These are phyloP conservation scores for Ilyonectria mors-panacis DNA, from an alignment of 2,329 filamentous ascomycete species.

Conservation along the genomic window DNA sequence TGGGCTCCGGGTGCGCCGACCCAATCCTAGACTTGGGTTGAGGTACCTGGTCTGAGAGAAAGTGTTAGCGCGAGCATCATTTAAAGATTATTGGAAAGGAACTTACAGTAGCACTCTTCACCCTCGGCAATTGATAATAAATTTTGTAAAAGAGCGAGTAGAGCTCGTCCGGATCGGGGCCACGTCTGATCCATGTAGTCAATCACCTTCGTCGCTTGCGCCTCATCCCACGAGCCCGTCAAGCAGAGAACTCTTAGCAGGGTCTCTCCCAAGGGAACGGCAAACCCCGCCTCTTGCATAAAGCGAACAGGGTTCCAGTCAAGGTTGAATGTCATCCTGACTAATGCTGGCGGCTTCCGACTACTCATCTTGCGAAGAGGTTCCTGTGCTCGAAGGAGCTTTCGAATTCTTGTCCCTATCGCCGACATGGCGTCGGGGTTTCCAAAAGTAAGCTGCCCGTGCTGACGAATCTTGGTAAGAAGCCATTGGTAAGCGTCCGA, in stretches of 20 bases:
- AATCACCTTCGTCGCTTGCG: neutral
- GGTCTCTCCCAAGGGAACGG: neutral
- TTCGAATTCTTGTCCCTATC: neutral
- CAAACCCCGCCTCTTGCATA: neutral
- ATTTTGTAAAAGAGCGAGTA: neutral
- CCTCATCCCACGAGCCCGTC: slow-evolving; percentile 1
- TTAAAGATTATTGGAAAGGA: neutral
- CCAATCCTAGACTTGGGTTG: neutral
- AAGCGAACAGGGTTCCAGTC: neutral
- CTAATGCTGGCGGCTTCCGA: neutral
- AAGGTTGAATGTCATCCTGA: neutral
- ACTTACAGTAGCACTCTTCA: neutral
- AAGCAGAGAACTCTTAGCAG: slow-evolving; percentile 8
- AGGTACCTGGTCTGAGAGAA: neutral
- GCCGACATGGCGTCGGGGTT: neutral
- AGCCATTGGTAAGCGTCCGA: neutral
- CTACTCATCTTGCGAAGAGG: neutral
- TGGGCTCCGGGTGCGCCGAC: no score
- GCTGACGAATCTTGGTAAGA: neutral
- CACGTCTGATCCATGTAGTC: slow-evolving; percentile 29
- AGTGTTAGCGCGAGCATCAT: neutral
- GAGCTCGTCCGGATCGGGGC: neutral
- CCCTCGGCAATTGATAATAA: neutral
- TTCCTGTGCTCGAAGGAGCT: neutral
- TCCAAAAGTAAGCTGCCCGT: neutral